Evolutionary conservation across 352 stramenopile species (phyloP).

Genomic region (Phytophthora ramorum): DNA sequence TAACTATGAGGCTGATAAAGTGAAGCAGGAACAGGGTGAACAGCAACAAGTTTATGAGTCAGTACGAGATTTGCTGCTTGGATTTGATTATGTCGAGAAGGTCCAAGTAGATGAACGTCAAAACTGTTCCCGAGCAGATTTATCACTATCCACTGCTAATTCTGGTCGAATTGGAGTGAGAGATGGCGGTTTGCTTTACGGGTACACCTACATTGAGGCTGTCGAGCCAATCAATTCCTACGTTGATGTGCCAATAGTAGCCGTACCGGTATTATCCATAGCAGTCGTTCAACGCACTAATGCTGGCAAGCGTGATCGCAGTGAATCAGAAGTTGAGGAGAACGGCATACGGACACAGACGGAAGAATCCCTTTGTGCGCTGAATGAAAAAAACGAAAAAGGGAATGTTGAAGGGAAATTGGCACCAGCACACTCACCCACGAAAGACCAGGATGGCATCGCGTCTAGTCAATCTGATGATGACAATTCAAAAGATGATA

Average conservation of each 20-base stretch:
- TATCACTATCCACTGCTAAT: neutral
- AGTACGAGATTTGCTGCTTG: slow-evolving; percentile 31
- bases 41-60: neutral
- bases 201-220: slow-evolving; percentile 50
- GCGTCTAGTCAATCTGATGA: neutral
- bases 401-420: neutral
- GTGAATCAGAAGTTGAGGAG: neutral
- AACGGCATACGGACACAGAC: neutral
- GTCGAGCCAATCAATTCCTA: slow-evolving; percentile 12
- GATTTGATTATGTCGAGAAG: slow-evolving; percentile 49
- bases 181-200: slow-evolving; percentile 36
- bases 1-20: slow-evolving; percentile 21
- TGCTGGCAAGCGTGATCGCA: neutral
- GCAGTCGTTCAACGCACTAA: neutral
- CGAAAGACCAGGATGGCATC: neutral
- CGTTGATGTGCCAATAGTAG: neutral
- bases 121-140: neutral
- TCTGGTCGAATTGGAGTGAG: neutral
- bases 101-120: neutral
- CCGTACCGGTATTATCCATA: neutral
- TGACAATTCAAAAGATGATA: neutral
- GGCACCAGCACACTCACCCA: neutral
- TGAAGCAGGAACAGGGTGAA: slow-evolving; percentile 7
- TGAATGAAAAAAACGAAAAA: neutral
- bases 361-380: neutral